A percentile compares a stretch with the other conserved stretches of the same genome.
Conservation (phyloP, 352 stramenopile genomes). For the Peronospora belbahrii region DNA sequence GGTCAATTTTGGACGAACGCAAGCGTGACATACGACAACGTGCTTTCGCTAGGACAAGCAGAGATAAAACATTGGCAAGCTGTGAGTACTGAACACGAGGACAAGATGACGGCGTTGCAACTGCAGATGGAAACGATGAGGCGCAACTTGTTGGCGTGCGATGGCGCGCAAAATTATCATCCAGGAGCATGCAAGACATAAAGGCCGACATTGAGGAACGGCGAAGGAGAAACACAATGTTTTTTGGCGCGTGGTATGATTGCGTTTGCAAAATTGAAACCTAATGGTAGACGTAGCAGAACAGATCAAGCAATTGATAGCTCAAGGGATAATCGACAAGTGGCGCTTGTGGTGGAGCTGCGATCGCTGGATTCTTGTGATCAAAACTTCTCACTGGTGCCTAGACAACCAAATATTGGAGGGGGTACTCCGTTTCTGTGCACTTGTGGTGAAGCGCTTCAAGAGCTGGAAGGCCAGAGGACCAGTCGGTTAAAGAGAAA, state of each 20-base stretch:
- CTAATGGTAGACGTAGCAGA: constrained; percentile 44
- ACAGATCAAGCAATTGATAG: constrained; percentile 42
- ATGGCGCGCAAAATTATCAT: no score
- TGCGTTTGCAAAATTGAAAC: constrained; percentile 52
- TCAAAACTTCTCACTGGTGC: neutral
- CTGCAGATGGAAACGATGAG: constrained; percentile 29
- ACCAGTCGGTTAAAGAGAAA: no score
- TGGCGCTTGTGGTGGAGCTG: neutral
- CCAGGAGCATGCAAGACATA: no score
- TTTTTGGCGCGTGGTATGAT: constrained; percentile 19
- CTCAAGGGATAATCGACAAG: constrained; percentile 41
- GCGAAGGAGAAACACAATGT: no score
- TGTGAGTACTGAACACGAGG: constrained; percentile 35
- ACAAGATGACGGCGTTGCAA: constrained; percentile 31
- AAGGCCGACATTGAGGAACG: no score
- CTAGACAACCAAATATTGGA: neutral
- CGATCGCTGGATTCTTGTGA: neutral
- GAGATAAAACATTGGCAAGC: constrained; percentile 41
- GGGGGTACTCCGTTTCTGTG: neutral
- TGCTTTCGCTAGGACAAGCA: constrained; percentile 43
- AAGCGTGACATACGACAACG: constrained; percentile 54
- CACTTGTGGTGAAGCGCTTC: no score
- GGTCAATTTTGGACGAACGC: constrained; percentile 49
- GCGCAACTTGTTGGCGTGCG: constrained; percentile 36
- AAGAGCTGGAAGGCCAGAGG: no score